A percentile compares a stretch with the other conserved stretches of the same genome.
Evolutionary conservation across 768 basidiomycete genomes (phyloP).

Genomic region (Boletus rex-veris): DNA sequence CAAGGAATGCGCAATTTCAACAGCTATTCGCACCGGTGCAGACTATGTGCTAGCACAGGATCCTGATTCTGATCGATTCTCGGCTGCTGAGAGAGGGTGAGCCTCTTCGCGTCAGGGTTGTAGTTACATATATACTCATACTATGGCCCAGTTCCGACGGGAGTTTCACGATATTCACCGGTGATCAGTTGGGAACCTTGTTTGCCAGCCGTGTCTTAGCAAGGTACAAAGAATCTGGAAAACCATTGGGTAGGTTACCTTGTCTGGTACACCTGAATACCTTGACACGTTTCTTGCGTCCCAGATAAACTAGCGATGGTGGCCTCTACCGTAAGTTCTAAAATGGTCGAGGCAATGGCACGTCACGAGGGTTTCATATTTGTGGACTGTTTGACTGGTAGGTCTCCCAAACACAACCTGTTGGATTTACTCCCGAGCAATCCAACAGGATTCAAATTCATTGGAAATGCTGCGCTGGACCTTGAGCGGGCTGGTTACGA

Average conservation of each 20-base stretch:
- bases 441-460: constrained; percentile 79
- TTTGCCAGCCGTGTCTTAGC: constrained; percentile 48
- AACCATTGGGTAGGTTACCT: constrained; percentile 38
- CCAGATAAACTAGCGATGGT: constrained; percentile 74
- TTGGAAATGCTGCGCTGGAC: constrained; percentile 75
- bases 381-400: constrained; percentile 81
- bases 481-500: constrained; percentile 65
- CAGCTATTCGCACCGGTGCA: constrained; percentile 51
- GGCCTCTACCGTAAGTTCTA: constrained; percentile 87
- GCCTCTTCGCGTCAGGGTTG: constrained; percentile 6
- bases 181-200: constrained; percentile 74
- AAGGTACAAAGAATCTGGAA: constrained; percentile 43
- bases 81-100: constrained; percentile 68
- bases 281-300: constrained; percentile 34
- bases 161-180: constrained; percentile 71
- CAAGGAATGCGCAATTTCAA: constrained; percentile 70
- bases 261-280: constrained; percentile 35
- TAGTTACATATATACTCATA: constrained; percentile 2
- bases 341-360: constrained; percentile 83
- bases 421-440: neutral
- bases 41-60: constrained; percentile 82
- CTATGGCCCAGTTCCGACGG: constrained; percentile 34
- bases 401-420: neutral
- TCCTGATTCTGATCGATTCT: constrained; percentile 83
- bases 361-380: constrained; percentile 75